Evolutionary conservation across 78 protist species (phyloP).

Genomic region (Salpingoeca rosetta): DNA sequence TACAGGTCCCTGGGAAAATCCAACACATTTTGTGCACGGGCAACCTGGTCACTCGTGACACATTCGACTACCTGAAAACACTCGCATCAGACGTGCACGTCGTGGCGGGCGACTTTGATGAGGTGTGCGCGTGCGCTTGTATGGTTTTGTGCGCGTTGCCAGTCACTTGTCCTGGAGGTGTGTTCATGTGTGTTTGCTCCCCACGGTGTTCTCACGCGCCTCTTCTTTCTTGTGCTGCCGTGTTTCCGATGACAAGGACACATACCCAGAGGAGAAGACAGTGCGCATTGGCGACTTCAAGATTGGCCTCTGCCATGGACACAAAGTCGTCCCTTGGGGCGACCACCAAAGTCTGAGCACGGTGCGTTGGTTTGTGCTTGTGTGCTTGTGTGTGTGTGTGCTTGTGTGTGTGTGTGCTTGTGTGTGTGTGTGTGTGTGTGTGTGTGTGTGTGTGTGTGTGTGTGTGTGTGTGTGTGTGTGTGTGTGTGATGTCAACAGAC

Average conservation of each 20-base stretch:
- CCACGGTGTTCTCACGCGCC: no score
- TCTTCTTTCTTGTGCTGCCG: no score
- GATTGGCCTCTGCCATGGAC: conserved; percentile 97
- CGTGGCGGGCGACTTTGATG: conserved; percentile 88
- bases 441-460: no score
- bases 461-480: no score
- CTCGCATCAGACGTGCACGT: conserved; percentile 88
- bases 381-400: no score
- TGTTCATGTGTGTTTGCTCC: background rate
- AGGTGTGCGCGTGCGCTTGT: conserved; percentile 47
- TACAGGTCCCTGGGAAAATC: conserved; percentile 90
- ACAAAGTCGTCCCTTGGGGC: conserved; percentile 91
- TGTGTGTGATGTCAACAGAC: no score
- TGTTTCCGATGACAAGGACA: conserved; percentile 12
- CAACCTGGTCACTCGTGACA: conserved; percentile 62
- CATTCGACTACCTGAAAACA: conserved; percentile 69
- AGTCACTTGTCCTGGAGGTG: background rate
- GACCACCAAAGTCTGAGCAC: no score
- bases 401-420: no score
- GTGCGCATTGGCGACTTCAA: conserved; percentile 82
- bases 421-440: no score
- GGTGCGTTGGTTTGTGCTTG: no score
- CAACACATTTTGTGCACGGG: conserved; percentile 94
- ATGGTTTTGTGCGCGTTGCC: background rate
- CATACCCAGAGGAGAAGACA: conserved; percentile 61